phyloP scores from a whole-genome alignment of 495 filamentous ascomycete genomes.

The Penicillium bialowiezense region DNA sequence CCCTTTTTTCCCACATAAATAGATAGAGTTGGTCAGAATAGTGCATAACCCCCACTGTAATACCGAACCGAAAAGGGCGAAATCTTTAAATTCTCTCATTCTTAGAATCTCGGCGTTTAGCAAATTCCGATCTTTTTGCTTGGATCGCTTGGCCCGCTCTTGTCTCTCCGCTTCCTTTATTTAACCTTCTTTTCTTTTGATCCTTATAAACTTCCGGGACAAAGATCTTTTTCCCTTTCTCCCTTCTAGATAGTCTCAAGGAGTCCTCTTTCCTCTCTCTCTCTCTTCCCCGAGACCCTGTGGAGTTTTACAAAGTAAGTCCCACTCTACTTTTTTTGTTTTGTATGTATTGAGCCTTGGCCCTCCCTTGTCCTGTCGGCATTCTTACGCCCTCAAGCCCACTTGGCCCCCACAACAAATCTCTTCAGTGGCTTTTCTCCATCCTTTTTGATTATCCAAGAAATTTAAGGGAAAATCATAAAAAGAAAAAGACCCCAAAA shows the following conservation, averaged over 20 bases:
- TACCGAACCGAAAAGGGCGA: too few relatives aligned
- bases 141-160: constrained; percentile 15
- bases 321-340: background rate
- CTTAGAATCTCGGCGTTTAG: constrained; percentile 28
- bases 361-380: constrained; percentile 19
- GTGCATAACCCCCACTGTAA: too few relatives aligned
- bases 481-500: constrained; percentile 3
- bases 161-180: constrained; percentile 25
- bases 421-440: constrained; percentile 18
- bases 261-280: constrained; percentile 5
- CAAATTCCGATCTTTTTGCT: constrained; percentile 25
- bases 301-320: too few relatives aligned
- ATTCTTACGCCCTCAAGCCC: constrained; percentile 22
- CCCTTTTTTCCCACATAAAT: too few relatives aligned
- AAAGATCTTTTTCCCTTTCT: constrained; percentile 1
- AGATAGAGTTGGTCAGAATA: too few relatives aligned
- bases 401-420: constrained; percentile 26
- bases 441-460: constrained; percentile 11
- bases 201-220: constrained; percentile 13
- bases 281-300: too few relatives aligned
- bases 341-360: constrained; percentile 7
- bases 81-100: constrained; percentile 14
- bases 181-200: constrained; percentile 33
- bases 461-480: constrained; percentile 1
- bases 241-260: background rate